Evolutionary conservation across 2,329 filamentous ascomycete species (phyloP), one percentile per base, ranked within the genome.

Genomic region (Paraphaeosphaeria sporulosa): DNA sequence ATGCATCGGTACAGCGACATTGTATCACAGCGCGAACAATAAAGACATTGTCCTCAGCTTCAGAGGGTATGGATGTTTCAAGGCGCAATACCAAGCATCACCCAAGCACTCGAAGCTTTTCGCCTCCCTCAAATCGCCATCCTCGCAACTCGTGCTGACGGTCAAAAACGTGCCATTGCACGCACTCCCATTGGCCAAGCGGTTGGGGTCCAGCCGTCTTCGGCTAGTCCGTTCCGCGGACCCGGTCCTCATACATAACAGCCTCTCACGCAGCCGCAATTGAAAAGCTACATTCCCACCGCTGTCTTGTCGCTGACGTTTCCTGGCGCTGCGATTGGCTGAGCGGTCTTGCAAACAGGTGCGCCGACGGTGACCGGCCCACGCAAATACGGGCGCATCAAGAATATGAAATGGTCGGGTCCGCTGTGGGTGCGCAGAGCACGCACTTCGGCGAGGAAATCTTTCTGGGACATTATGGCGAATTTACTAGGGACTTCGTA

Each of bases 241-340:
- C 34, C 15, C 19, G 25, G 34, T 23, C 21, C 5, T 23, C 5
- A 12, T 32, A 23, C 34, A 42, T 52, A 52, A 52, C 49, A 52
- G 21, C 49, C 49, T 52, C 49, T 52, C 49, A 42, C 21, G 27
- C 49, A 25, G 49, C 21, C 6, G 49, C 49, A n/a, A 52, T 52
- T 40, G 34, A 12, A 40, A 42, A 40, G 49, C 34, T 52, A 23
- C 34, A 19, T 52, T 52, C 42, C 21, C 3, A 25, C 49, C 34
- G 49, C 49, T 19, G 34, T 17, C 34, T 9, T 19, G 17, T 27
- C 34, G 49, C 49, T 52, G 49, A 52, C 49, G 0, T 42, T 52
- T 40, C 34, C 34, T 42, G 10, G 5, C 7, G 1, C 21, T 23
- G 1, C 23, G 4, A 52, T 52, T 52, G 49, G 49, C 4, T 23